Conservation (phyloP, 2,329 filamentous ascomycete genomes). For the Calcarisporium arbuscula region DNA sequence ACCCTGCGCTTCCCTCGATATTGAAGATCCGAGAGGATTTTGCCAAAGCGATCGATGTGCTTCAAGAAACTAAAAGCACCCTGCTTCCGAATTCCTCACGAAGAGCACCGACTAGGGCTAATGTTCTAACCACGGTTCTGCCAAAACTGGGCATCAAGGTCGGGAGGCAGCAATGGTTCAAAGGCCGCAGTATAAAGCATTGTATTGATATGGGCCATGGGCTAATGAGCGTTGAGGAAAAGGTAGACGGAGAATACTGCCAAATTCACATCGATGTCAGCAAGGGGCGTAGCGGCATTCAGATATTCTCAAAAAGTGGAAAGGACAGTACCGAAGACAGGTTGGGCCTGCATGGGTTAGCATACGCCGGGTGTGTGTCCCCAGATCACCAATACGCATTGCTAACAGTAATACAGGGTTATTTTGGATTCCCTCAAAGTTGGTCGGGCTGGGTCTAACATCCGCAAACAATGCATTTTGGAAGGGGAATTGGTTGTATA, state of each 20-base stretch:
- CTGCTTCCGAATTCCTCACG: constrained; percentile 13
- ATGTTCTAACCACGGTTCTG: constrained; percentile 30
- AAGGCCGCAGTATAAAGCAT: constrained; percentile 66
- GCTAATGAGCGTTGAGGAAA: constrained; percentile 68
- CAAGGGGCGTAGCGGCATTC: constrained; percentile 49
- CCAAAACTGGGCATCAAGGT: constrained; percentile 57
- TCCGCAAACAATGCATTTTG: constrained; percentile 65
- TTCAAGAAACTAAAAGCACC: constrained; percentile 30
- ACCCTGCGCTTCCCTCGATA: constrained; percentile 64
- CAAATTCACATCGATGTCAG: constrained; percentile 74
- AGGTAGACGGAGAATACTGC: constrained; percentile 86
- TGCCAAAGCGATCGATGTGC: constrained; percentile 47
- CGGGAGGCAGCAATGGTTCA: constrained; percentile 57
- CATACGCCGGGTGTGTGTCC: neutral
- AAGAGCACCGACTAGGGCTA: constrained; percentile 8
- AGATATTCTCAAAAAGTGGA: constrained; percentile 88
- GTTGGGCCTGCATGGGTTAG: constrained; percentile 48
- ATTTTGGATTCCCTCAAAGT: constrained; percentile 61
- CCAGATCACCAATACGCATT: no score
- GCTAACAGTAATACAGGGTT: constrained; percentile 28
- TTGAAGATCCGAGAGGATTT: constrained; percentile 67
- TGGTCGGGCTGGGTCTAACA: constrained; percentile 47
- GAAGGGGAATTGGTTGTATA: constrained; percentile 81
- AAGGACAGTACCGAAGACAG: constrained; percentile 80
- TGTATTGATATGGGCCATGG: constrained; percentile 59